phyloP scores from a whole-genome alignment of 1,284 basidiomycete species.

The Hymenochaete sp. region DNA sequence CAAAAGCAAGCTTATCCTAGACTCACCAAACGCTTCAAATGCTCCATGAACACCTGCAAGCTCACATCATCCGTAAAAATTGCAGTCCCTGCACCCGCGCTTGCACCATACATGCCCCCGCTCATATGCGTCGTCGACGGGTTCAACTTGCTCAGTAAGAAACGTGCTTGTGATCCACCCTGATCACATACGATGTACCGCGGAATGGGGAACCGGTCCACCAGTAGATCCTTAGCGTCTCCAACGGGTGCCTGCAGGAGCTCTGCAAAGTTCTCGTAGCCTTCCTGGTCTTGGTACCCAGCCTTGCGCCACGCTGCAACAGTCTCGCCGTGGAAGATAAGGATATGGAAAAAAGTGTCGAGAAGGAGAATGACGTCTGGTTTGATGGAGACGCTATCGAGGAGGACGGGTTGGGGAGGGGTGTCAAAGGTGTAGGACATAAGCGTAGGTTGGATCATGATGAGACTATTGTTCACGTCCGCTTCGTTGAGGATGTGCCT shows the following conservation, averaged over 20 bases:
- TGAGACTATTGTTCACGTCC: slow-evolving; percentile 98
- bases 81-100: slow-evolving; percentile 69
- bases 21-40: slow-evolving; percentile 79
- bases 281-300: slow-evolving; percentile 99
- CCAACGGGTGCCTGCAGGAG: slow-evolving; percentile 77
- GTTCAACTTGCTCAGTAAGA: slow-evolving; percentile 94
- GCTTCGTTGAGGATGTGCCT: slow-evolving; percentile 96
- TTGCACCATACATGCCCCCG: slow-evolving; percentile 76
- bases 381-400: slow-evolving; percentile 97
- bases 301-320: slow-evolving; percentile 98
- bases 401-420: slow-evolving; percentile 85
- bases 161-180: slow-evolving; percentile 94
- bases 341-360: slow-evolving; percentile 99
- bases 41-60: slow-evolving; percentile 94
- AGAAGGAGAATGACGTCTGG: slow-evolving; percentile 96
- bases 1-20: not conserved
- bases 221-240: slow-evolving; percentile 85
- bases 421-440: slow-evolving; percentile 97
- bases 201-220: slow-evolving; percentile 94
- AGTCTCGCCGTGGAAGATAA: slow-evolving; percentile 99
- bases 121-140: slow-evolving; percentile 98
- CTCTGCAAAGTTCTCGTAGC: slow-evolving; percentile 98
- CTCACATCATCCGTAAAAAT: slow-evolving; percentile 99
- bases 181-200: slow-evolving; percentile 98
- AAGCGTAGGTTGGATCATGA: slow-evolving; percentile 99